Base-by-base conservation (phyloP, 116 monocot species). In the Papilionanthe hybrid region DNA sequence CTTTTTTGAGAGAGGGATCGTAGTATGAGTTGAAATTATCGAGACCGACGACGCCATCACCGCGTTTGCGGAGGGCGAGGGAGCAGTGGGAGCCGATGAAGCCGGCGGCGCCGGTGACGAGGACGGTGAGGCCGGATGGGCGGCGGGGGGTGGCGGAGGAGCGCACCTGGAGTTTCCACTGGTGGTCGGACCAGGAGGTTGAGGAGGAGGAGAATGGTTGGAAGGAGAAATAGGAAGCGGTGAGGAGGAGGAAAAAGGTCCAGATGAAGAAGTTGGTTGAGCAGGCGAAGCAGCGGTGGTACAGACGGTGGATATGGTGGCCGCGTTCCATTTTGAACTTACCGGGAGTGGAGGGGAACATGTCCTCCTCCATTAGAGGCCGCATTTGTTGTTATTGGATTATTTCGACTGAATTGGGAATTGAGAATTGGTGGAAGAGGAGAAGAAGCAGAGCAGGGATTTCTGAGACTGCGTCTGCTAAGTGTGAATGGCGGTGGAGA, bases 261-360 rank as follows among this genome's bases (percentile, higher is more conserved):
- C 94, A 96, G 12, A 96, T 83, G 83, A 96, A 89, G 87, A 92
- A 83, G 37, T 90, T 93, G 74, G 74, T 57, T 22, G 94, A 92
- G 25, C 92, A 92, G 23, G 94, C 85, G 92, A 95, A 92, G 92
- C 90, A 95, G 13, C 92, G 92, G 79, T 92, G 80, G 58, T 90
- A 82, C 82, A 90, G 92, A 7, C 89, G 90, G 41, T 67, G 79
- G 18, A 89, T 78, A 50, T 82, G 45, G 78, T 86, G 82, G 72
- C 78, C 72, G 57, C 87, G 78, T 47, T 86, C 87, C 80, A 93
- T 86, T 90, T 96, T 96, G 73, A 94, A 87, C 85, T 96, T 96
- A 73, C 96, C 96, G 25, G 96, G 96, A 30, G 96, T 96, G 55
- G 96, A 92, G n/a, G 96, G 96, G 84, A 93, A 96, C 58, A 88